Evolutionary conservation across 257 asterid genomes (phyloP).

Genomic region (Vinca minor): DNA sequence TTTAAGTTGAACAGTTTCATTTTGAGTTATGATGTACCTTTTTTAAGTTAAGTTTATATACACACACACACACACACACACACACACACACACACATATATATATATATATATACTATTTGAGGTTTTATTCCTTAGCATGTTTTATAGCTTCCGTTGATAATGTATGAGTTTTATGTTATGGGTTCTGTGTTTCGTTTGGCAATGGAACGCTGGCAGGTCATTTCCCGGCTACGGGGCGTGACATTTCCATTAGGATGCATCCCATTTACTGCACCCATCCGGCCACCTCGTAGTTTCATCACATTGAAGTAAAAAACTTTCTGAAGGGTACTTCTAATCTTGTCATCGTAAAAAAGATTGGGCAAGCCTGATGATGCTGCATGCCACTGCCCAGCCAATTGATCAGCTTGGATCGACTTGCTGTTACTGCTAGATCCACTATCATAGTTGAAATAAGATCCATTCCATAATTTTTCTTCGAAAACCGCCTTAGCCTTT

Average conservation of each 20-base stretch:
- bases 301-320: slow-evolving; percentile 72
- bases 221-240: too few relatives aligned
- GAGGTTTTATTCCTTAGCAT: too few relatives aligned
- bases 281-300: slow-evolving; percentile 76
- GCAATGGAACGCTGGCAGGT: too few relatives aligned
- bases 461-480: slow-evolving; percentile 84
- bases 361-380: slow-evolving; percentile 89
- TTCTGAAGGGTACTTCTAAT: slow-evolving; percentile 75
- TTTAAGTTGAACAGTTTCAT: too few relatives aligned
- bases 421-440: slow-evolving; percentile 87
- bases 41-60: too few relatives aligned
- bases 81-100: too few relatives aligned
- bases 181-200: too few relatives aligned
- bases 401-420: slow-evolving; percentile 92
- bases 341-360: slow-evolving; percentile 63
- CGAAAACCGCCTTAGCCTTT: slow-evolving; percentile 63
- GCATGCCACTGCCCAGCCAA: slow-evolving; percentile 96
- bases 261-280: slow-evolving; percentile 99
- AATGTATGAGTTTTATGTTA: too few relatives aligned
- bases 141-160: too few relatives aligned
- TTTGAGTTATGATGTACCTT: too few relatives aligned
- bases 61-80: too few relatives aligned
- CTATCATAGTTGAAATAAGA: slow-evolving; percentile 87
- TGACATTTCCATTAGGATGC: slow-evolving; percentile 87
- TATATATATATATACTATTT: too few relatives aligned